phyloP scores from a whole-genome alignment of 2,329 filamentous ascomycete genomes.

The Paraphaeosphaeria minitans region DNA sequence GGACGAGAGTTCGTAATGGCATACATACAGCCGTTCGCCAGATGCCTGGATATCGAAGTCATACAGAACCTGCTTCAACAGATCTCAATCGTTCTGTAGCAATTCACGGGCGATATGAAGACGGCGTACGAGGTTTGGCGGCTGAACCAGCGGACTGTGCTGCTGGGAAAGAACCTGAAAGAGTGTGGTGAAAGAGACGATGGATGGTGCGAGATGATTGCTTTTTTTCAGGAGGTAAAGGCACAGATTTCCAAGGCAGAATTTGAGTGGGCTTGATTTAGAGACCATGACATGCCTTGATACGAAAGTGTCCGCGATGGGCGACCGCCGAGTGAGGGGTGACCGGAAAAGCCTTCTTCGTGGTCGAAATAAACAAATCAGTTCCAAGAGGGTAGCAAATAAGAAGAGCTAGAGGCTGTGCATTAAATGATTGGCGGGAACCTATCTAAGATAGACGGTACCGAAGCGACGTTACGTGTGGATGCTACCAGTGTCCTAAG shows the following conservation, averaged over 20 bases:
- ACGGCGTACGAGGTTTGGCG: slow-evolving; percentile 66
- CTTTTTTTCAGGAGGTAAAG: slow-evolving; percentile 66
- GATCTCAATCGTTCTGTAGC: slow-evolving; percentile 22
- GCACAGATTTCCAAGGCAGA: slow-evolving; percentile 62
- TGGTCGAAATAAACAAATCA: too few species aligned
- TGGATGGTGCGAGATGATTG: slow-evolving; percentile 76
- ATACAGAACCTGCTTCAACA: slow-evolving; percentile 71
- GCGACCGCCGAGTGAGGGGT: slow-evolving; percentile 43
- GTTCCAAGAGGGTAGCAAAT: too few species aligned
- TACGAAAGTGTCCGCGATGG: slow-evolving; percentile 61
- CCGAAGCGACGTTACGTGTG: too few species aligned
- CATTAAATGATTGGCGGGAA: too few species aligned
- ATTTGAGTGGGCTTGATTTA: slow-evolving; percentile 71
- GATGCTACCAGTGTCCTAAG: too few species aligned
- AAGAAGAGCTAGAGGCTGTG: too few species aligned
- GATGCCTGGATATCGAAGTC: slow-evolving; percentile 74
- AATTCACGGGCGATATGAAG: slow-evolving; percentile 52
- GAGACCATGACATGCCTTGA: slow-evolving; percentile 54
- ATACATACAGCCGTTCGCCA: slow-evolving; percentile 73
- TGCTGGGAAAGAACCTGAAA: slow-evolving; percentile 68
- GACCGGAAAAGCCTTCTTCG: neutral
- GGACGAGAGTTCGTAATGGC: slow-evolving; percentile 67
- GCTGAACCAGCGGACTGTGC: slow-evolving; percentile 74
- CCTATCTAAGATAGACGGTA: too few species aligned
- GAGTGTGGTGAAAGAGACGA: slow-evolving; percentile 70